phyloP scores from a whole-genome alignment of 2,329 filamentous ascomycete genomes.

The Teratosphaeria gauchensis region DNA sequence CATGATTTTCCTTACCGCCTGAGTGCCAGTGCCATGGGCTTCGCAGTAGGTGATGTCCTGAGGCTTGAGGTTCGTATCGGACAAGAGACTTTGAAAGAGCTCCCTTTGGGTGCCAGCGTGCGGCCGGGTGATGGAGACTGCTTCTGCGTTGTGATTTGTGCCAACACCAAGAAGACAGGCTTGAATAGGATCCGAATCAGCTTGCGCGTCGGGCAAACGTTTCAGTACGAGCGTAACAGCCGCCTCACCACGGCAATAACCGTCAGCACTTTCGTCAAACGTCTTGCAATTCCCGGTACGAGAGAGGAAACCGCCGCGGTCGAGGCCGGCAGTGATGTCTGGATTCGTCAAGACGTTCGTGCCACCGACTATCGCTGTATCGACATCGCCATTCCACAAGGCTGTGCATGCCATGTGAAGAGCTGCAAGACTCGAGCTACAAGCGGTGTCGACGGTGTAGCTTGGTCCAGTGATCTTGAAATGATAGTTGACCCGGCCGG shows the following conservation, averaged over 20 bases:
- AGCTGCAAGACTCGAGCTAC: no score
- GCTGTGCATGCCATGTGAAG: no score
- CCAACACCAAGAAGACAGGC: constrained; percentile 26
- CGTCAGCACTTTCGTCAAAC: constrained; percentile 33
- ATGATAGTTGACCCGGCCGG: no score
- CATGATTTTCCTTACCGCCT: no score
- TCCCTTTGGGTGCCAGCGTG: constrained; percentile 24
- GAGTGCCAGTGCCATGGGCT: no score
- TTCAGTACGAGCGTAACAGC: constrained; percentile 38
- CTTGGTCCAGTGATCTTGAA: no score
- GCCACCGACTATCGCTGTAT: background rate
- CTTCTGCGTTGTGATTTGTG: constrained; percentile 29
- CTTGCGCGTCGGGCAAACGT: background rate
- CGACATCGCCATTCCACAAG: no score
- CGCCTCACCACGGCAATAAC: constrained; percentile 46
- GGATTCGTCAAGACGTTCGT: background rate
- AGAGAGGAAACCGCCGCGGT: background rate
- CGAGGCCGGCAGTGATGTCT: background rate
- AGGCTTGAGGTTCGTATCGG: constrained; percentile 14
- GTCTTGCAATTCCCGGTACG: constrained; percentile 7
- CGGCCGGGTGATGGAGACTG: constrained; percentile 31
- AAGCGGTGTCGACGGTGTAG: no score
- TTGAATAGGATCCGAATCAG: constrained; percentile 11
- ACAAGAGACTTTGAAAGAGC: constrained; percentile 27
- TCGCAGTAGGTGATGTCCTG: background rate